Base-by-base conservation (phyloP, 1,284 basidiomycete species). In the Tetrapyrgos nigripes region DNA sequence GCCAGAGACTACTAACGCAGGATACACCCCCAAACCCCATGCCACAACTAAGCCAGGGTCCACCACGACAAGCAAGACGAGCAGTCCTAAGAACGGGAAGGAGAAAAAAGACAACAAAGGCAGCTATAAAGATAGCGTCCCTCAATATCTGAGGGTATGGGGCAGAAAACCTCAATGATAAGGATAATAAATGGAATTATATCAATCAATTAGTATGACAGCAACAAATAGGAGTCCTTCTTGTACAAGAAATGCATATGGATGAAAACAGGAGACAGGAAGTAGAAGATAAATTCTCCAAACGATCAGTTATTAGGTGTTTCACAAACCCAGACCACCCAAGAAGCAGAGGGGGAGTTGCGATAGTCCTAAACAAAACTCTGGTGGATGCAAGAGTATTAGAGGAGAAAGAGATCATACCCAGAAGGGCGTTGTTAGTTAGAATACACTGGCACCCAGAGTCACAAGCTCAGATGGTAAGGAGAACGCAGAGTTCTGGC, bases 401-500 rank as follows among this genome's bases (percentile, higher is more conserved):
- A 50, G 46, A 24, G n/a, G 17, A 1, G 46, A n/a, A 29, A 57
- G n/a, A 58, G 26, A 60, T 67, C 1, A 47, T 67, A 0, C 62
- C 61, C 0, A 64, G 66, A 1, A 19, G 61, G 9, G 65, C 66
- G 2, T 53, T 68, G 17, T 21, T 61, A 9, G 1, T 67, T 2
- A 29, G 44, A 19, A 29, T 63, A 17, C 35, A 53, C 9, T 60
- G 64, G 58, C 54, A 62, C 13, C 33, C 53, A 17, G 48, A 52
- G 46, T 37, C 2, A 10, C 60, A 0, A 14, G 46, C 1, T 29
- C 17, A 8, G 35, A 54, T 35, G 52, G 52, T 0, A 3, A 9
- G 3, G 62, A 67, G 1, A 72, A 70, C 49, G 59, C 37, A 0
- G 5, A 57, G 8, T 69, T 70, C 62, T 72, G 69, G 68, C 13